Percentiles rank a stretch among this genome's conserved stretches.
Conservation (phyloP, 495 filamentous ascomycete species). For the Viridothelium virens region DNA sequence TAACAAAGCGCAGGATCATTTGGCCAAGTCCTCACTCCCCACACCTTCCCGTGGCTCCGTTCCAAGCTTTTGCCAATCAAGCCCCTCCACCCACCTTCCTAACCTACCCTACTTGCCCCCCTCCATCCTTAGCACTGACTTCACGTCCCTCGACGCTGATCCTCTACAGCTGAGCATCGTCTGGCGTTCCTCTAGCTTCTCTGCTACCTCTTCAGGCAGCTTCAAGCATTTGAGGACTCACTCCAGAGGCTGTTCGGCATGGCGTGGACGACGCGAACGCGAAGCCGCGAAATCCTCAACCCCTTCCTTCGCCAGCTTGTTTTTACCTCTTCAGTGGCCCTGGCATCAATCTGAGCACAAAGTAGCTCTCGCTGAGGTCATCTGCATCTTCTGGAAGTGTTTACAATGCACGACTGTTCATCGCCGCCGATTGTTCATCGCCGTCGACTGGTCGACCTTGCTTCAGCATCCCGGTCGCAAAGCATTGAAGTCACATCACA, state of each 20-base stretch:
- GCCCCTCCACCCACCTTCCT: background rate
- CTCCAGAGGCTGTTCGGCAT: background rate
- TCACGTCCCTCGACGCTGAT: background rate
- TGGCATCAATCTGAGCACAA: background rate
- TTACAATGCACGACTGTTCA: no score
- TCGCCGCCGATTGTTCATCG: no score
- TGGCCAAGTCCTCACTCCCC: background rate
- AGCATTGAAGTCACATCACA: no score
- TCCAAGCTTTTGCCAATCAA: background rate
- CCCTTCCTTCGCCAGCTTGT: background rate
- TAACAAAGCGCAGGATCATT: background rate
- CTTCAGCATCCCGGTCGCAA: no score
- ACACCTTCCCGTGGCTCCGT: background rate
- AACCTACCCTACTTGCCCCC: background rate
- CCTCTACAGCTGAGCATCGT: background rate
- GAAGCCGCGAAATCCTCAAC: background rate
- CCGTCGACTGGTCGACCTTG: no score
- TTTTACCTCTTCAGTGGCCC: background rate
- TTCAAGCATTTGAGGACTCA: background rate
- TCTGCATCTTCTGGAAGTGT: no score
- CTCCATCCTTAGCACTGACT: background rate
- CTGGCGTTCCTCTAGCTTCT: background rate
- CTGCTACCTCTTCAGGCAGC: background rate
- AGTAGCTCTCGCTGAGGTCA: no score
- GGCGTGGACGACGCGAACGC: background rate